Evolutionary conservation across 371 early-diverging fungal genomes (phyloP), one percentile per base, ranked within the genome.

Genomic region (Mucor mucedo): DNA sequence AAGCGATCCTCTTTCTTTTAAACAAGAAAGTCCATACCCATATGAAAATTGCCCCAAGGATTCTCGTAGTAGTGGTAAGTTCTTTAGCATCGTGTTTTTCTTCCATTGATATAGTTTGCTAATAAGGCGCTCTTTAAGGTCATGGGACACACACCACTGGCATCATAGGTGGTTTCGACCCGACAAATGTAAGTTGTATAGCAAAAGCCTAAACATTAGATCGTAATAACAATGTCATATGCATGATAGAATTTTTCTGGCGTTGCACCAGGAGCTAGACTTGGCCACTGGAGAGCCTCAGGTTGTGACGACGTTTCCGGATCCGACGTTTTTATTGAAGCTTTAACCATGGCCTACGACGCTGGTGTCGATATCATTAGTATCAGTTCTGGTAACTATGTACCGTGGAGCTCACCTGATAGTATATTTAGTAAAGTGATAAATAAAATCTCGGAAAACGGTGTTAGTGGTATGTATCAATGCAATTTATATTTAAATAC

Each of bases 81-180:
- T 21, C 21, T 21, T 21, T 21, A 21, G 1, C 21, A 21, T 21
- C 21, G 21, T 21, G 21, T 21, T 21, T 21, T 21, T 21, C 21
- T 21, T 21, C 21, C 21, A 21, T 21, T 21, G 1, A 21, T 21
- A 21, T 21, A 21, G 21, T 21, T 21, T 21, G 21, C 21, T 21
- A 21, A 21, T 21, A 21, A 21, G 21, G 21, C 1, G 21, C 21
- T 21, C 21, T 21, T 21, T 21, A 21, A 21, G 77, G 60, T 76
- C 88, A 88, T 58, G 88, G 90, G 8, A 89, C 89, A 1, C 88
- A 87, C 49, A 85, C 88, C 5, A 65, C 87, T 5, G 91, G 91
- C 29, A 90, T 90, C 42, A 76, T 89, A 59, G 90, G 82, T 40
- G 91, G 86, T 16, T 68, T 77, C n/a, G 79, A 84, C 28, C 63